phyloP scores from a whole-genome alignment of 805 yeast species.

The Ogataea trehalophila region DNA sequence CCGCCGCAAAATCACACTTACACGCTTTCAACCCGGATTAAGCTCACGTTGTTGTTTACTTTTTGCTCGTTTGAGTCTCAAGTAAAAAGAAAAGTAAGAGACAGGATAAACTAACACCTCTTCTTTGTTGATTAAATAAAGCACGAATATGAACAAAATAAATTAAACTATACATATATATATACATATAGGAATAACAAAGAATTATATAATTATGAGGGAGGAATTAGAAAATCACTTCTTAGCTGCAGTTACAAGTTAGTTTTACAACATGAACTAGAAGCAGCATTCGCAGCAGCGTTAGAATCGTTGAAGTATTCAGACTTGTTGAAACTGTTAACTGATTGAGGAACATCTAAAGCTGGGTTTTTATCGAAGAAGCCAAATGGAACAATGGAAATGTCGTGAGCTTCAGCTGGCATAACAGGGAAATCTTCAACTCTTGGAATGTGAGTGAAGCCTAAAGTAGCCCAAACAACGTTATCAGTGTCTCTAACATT shows the following conservation, averaged over 20 bases:
- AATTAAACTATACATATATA: too few species aligned
- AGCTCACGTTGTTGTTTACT: neutral
- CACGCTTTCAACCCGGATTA: neutral
- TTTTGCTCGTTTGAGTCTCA: neutral
- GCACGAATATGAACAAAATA: too few species aligned
- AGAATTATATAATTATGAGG: neutral
- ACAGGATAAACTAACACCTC: too few species aligned
- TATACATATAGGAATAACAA: neutral
- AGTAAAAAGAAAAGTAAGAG: too few species aligned
- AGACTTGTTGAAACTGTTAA: slow-evolving; percentile 63
- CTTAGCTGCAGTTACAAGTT: slow-evolving; percentile 25
- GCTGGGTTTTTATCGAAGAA: slow-evolving; percentile 79
- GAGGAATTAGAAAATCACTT: neutral
- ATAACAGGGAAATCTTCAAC: slow-evolving; percentile 86
- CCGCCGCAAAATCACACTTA: neutral
- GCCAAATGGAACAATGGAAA: slow-evolving; percentile 63
- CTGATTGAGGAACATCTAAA: slow-evolving; percentile 69
- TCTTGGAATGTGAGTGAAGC: slow-evolving; percentile 77
- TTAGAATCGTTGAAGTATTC: slow-evolving; percentile 31
- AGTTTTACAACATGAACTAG: slow-evolving; percentile 30
- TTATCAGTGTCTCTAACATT: slow-evolving; percentile 68
- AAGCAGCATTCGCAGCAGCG: slow-evolving; percentile 10
- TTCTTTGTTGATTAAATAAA: too few species aligned
- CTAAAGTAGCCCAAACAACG: slow-evolving; percentile 79
- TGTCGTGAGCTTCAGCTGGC: slow-evolving; percentile 77